phyloP scores from a whole-genome alignment of 2,329 filamentous ascomycete genomes.

The Penicillium sclerotiorum region DNA sequence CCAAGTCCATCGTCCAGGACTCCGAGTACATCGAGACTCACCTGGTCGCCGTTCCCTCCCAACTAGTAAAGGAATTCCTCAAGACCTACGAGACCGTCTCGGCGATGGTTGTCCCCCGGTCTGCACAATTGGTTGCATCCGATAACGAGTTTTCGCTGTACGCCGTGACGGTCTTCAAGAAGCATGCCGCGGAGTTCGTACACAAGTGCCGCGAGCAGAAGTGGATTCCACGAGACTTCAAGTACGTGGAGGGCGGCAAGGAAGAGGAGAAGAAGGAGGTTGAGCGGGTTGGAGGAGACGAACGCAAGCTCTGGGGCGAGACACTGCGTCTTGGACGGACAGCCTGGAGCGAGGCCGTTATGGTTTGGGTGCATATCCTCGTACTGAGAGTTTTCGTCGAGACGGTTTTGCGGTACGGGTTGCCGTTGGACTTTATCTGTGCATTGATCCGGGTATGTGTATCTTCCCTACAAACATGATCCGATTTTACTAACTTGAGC shows the following conservation, averaged over 20 bases:
- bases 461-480: neutral
- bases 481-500: constrained; percentile 15
- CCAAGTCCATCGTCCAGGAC: constrained; percentile 76
- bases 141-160: constrained; percentile 91
- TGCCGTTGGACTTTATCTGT: constrained; percentile 87
- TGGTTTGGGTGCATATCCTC: constrained; percentile 93
- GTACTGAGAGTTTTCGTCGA: constrained; percentile 94
- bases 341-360: constrained; percentile 94
- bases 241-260: constrained; percentile 84
- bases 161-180: constrained; percentile 91
- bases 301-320: constrained; percentile 91
- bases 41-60: constrained; percentile 82
- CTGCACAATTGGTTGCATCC: constrained; percentile 74
- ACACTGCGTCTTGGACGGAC: constrained; percentile 82
- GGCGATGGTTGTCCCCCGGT: constrained; percentile 92
- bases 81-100: constrained; percentile 84
- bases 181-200: constrained; percentile 81
- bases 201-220: constrained; percentile 90
- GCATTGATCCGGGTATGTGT: constrained; percentile 76
- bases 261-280: constrained; percentile 89
- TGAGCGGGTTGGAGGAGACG: constrained; percentile 77
- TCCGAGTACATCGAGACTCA: constrained; percentile 98
- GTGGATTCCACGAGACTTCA: constrained; percentile 94
- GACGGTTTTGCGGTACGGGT: constrained; percentile 92
- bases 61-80: constrained; percentile 82